Base-by-base conservation (phyloP, 2,329 filamentous ascomycete species). In the Fusarium xyrophilum region DNA sequence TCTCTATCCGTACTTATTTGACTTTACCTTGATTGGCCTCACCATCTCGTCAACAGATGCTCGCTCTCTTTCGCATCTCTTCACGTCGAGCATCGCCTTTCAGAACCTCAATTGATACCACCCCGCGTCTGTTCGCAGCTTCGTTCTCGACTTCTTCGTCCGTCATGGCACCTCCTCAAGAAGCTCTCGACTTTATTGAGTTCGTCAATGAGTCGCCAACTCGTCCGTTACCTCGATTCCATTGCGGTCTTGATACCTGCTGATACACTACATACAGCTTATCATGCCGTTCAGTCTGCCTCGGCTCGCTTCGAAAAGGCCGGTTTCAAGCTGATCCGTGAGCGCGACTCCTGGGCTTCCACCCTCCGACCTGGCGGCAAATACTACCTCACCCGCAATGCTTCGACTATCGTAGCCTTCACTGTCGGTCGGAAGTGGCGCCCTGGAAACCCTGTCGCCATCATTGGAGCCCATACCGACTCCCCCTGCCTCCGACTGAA, bases 401-500 rank as follows among this genome's bases (percentile, higher is more conserved):
- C 88, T 62, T 97, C 93, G 28, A 96, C 95, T 50, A 92, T 98
- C 69, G 88, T 97, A 61, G 94, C 94, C 68, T 98, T 98, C 80
- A 92, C 93, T 66, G 91, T 98, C 75, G 95, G 95, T 75, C 88
- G 89, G 75, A 90, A 92, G 82, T 99, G 95, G 95, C 91, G 90
- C 77, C 89, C 95, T 4, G 95, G 95, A 44, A 97, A 97, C 79
- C 90, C 94, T 12, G 90, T 97, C 68, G 86, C 92, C 78, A 97
- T 98, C 88, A 89, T 99, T 65, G 96, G 95, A 72, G 94, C 96
- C 39, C 95, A 99, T 81, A 98, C 96, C 62, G 96, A 99, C 81
- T 97, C 94, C 14, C 93, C 93, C 9, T 94, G 92, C 73, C 86
- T 99, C 51, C 90, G 95, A 63, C 84, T 99, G 78, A 99, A 99